Conservation (phyloP, 140 eudicot species). For the Stevia rebaudiana region DNA sequence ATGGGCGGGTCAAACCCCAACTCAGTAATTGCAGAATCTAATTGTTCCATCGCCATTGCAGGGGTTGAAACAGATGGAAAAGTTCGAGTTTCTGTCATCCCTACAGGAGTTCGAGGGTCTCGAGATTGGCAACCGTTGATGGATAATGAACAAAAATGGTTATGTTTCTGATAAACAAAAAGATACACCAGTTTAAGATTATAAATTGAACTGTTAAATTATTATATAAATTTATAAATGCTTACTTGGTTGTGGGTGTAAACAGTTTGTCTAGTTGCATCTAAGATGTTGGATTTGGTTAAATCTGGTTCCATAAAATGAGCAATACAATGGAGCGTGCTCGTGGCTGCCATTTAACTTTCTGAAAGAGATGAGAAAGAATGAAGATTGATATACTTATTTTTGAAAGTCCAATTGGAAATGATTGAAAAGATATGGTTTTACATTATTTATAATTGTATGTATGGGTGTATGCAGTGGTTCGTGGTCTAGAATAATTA, state of each 20-base stretch:
- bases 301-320: conserved; percentile 39
- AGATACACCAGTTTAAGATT: neutral
- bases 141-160: conserved; percentile 47
- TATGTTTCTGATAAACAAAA: conserved; percentile 39
- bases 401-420: neutral
- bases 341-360: conserved; percentile 28
- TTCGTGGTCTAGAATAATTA: neutral
- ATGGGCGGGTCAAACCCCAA: conserved; percentile 44
- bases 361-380: neutral
- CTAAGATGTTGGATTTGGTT: conserved; percentile 28
- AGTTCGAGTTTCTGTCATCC: conserved; percentile 60
- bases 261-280: conserved; percentile 33
- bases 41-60: conserved; percentile 58
- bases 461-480: conserved; percentile 7
- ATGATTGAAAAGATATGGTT: neutral
- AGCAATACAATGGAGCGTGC: conserved; percentile 30
- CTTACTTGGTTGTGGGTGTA: conserved; percentile 42
- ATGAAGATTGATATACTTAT: neutral
- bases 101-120: conserved; percentile 45
- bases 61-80: conserved; percentile 54
- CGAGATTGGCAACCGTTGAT: conserved; percentile 77
- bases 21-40: conserved; percentile 49
- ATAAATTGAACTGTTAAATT: neutral
- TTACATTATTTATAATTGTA: neutral
- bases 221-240: neutral